Percentiles rank a stretch among this genome's conserved stretches.
These are phyloP conservation scores for Boechera divaricarpa DNA, from an alignment of 345 rosid species.

Conservation along the genomic window DNA sequence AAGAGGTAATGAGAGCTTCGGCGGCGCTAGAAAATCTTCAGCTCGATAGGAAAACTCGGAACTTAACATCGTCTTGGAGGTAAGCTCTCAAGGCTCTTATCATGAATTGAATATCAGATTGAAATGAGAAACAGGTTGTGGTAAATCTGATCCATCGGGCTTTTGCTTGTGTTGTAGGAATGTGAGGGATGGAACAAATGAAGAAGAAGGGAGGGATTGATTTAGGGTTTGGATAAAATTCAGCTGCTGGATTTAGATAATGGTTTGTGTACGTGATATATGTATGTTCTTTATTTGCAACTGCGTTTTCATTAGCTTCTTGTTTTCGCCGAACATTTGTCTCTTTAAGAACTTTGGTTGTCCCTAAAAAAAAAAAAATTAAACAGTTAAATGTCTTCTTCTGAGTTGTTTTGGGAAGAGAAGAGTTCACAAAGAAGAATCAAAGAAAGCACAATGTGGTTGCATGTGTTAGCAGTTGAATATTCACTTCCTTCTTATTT, in stretches of 20 bases:
- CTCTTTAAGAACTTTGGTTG: background rate
- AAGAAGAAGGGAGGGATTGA: slow-evolving; percentile 61
- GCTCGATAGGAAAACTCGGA: slow-evolving; percentile 88
- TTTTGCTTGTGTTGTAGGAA: slow-evolving; percentile 58
- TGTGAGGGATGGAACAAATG: slow-evolving; percentile 73
- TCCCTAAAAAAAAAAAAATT: background rate
- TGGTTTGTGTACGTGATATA: slow-evolving; percentile 34
- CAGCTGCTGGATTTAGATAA: slow-evolving; percentile 12
- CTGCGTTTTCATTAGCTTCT: background rate
- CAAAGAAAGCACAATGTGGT: slow-evolving; percentile 1
- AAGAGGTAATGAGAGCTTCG: slow-evolving; percentile 79
- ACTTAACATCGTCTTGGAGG: slow-evolving; percentile 94
- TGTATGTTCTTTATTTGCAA: slow-evolving; percentile 28
- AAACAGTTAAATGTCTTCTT: background rate
- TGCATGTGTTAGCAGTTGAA: background rate
- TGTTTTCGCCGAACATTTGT: background rate
- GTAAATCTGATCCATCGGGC: slow-evolving; percentile 13
- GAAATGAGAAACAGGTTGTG: slow-evolving; percentile 7
- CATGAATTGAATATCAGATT: background rate
- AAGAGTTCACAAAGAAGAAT: background rate
- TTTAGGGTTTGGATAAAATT: slow-evolving; percentile 2
- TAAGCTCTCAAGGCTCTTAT: slow-evolving; percentile 42
- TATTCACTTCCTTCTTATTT: background rate
- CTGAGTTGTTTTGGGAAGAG: slow-evolving; percentile 19
- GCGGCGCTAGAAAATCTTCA: slow-evolving; percentile 91